Base-by-base conservation (phyloP, 352 stramenopile genomes). In the Phytophthora pini region DNA sequence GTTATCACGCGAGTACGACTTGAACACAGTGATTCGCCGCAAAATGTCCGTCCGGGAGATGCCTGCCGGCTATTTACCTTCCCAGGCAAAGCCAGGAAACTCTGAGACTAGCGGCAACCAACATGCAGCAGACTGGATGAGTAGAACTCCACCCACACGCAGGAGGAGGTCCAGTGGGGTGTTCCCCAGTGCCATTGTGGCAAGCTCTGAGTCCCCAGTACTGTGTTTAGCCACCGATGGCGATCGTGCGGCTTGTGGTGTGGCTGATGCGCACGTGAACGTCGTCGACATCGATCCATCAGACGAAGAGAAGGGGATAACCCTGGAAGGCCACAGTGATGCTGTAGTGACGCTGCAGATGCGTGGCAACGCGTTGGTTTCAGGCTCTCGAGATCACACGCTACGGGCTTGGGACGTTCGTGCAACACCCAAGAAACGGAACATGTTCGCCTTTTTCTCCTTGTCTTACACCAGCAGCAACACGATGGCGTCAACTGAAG, bases 1-100 rank as follows among this genome's bases (percentile, higher is more conserved):
- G 39, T 24, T 79, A 31, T 87, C 74, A 7, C 76, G 81, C 4
- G 77, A 90, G 38, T 94, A 94, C 47, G 81, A 94, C 45, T 48
- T 94, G 20, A 82, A 94, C 66, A 91, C 79, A 3, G 83, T 94
- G 20, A 94, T 92, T 56, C 76, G 84, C 11, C 76, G 85, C 24
- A 92, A 91, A 65, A 90, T 94, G 77, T 92, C 83, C 24, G 65
- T 85, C 5, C 65, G 79, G 20, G 83, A 89, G 24, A 50, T 68
- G 26, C 55, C 65, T 51, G 31, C 31, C 55, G 61, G n/a, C 51
- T 50, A 58, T 13, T 57, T 46, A 13, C 46, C 56, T 38, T 22
- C 49, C 4, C 49, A 38, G n/a, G 43, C 11, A 9, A 61, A 51
- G 36, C 38, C 49, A 26, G 59, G 47, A 34, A 44, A 60, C 4